A percentile compares a stretch with the other conserved stretches of the same genome.
Evolutionary conservation across 495 filamentous ascomycete species (phyloP).

Genomic region (Penicillium desertorum): DNA sequence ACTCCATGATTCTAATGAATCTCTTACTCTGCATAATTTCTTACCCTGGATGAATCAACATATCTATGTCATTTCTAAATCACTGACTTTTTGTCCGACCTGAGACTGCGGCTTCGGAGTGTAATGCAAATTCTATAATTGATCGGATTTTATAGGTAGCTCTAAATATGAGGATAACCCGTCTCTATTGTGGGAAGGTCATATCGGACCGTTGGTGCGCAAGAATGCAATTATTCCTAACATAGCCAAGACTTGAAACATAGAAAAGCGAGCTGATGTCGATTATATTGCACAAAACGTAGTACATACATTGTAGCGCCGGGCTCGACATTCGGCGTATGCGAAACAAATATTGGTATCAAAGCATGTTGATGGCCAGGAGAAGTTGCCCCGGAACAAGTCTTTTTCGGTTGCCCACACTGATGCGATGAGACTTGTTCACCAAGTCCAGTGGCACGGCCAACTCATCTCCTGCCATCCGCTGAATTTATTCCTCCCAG

Average conservation of each 20-base stretch:
- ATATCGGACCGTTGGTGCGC: background rate
- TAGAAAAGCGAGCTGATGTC: slow-evolving; percentile 27
- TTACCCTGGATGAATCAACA: slow-evolving; percentile 1
- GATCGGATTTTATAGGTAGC: background rate
- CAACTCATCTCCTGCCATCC: slow-evolving; percentile 14
- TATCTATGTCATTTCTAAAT: slow-evolving; percentile 1
- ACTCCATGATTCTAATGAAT: slow-evolving; percentile 26
- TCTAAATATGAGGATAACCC: background rate
- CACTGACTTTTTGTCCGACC: background rate
- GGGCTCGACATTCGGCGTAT: slow-evolving; percentile 21
- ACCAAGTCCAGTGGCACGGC: slow-evolving; percentile 18
- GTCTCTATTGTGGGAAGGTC: background rate
- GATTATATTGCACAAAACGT: slow-evolving; percentile 31
- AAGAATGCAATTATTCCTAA: background rate
- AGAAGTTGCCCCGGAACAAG: slow-evolving; percentile 8
- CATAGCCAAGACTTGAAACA: slow-evolving; percentile 5
- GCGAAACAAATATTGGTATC: slow-evolving; percentile 33
- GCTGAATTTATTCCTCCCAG: slow-evolving; percentile 13
- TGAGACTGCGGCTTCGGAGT: background rate
- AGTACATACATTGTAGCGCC: slow-evolving; percentile 32
- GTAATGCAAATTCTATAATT: background rate
- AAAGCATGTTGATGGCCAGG: slow-evolving; percentile 23
- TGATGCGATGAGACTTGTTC: slow-evolving; percentile 9
- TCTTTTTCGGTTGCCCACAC: slow-evolving; percentile 3
- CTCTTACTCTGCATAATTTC: slow-evolving; percentile 9